Evolutionary conservation across 139 green algal genomes (phyloP).

Genomic region (Picochlorum sp.): DNA sequence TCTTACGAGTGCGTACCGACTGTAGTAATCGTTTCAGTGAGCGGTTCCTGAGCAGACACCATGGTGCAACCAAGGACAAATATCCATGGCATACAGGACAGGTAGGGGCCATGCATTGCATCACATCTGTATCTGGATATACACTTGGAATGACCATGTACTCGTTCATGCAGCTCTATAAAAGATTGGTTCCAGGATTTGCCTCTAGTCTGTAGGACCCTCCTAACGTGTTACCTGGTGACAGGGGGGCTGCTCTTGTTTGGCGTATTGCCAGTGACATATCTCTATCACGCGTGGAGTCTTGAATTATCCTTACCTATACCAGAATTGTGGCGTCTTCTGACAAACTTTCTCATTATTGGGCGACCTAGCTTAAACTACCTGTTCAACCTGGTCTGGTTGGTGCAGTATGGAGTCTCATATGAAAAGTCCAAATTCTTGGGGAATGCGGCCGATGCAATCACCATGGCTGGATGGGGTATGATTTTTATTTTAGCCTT

Average conservation of each 20-base stretch:
- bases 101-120: too few species aligned
- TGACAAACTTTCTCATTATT: constrained; percentile 48
- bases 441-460: constrained; percentile 25
- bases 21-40: too few species aligned
- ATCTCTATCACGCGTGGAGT: constrained; percentile 20
- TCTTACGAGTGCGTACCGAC: too few species aligned
- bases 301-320: constrained; percentile 1
- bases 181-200: constrained; percentile 14
- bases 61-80: too few species aligned
- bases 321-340: constrained; percentile 51
- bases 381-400: constrained; percentile 40
- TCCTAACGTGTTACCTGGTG: constrained; percentile 21
- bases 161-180: constrained; percentile 3
- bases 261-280: constrained; percentile 10
- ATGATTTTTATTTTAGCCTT: constrained; percentile 13
- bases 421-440: constrained; percentile 42
- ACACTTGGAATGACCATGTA: too few species aligned
- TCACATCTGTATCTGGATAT: too few species aligned
- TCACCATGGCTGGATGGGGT: constrained; percentile 16
- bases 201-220: constrained; percentile 14
- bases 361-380: constrained; percentile 28
- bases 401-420: constrained; percentile 38
- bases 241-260: constrained; percentile 10
- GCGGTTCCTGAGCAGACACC: too few species aligned
- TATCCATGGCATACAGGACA: too few species aligned